Percentiles rank a stretch among this genome's conserved stretches.
These are phyloP conservation scores for Dinochytrium kinnereticum DNA, from an alignment of 371 early-diverging fungal genomes.

Conservation along the genomic window DNA sequence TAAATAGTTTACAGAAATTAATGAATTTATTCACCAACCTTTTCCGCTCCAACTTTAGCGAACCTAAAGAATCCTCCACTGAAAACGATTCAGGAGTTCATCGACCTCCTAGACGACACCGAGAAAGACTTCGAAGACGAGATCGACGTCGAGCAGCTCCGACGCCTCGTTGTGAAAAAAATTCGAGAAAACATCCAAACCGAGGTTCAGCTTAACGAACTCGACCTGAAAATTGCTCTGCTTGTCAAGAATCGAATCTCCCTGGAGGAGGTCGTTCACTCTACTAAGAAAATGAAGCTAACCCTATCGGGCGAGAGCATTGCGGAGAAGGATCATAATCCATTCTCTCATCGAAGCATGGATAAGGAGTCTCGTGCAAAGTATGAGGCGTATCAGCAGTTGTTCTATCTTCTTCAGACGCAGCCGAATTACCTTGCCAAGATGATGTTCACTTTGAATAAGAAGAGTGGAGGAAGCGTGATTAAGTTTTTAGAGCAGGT, in stretches of 20 bases:
- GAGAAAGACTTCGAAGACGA: constrained; percentile 94
- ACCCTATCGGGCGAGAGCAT: constrained; percentile 62
- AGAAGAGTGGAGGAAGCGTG: constrained; percentile 63
- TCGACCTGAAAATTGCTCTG: constrained; percentile 96
- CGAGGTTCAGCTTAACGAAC: constrained; percentile 81
- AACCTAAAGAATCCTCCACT: constrained; percentile 74
- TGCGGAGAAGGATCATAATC: constrained; percentile 34
- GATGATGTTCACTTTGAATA: constrained; percentile 80
- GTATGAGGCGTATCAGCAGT: constrained; percentile 83
- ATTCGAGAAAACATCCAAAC: constrained; percentile 90
- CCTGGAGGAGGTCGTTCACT: constrained; percentile 86
- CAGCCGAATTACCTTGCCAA: constrained; percentile 90
- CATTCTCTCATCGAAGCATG: constrained; percentile 57
- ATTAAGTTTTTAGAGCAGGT: constrained; percentile 87
- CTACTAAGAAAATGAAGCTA: constrained; percentile 52
- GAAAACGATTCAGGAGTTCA: constrained; percentile 82
- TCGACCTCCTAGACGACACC: constrained; percentile 88
- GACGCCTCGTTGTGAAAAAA: constrained; percentile 81
- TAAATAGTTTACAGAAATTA: neutral
- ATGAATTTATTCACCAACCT: constrained; percentile 22
- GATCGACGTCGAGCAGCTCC: constrained; percentile 82
- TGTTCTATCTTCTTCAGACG: constrained; percentile 96
- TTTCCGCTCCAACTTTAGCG: neutral
- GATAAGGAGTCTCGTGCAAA: constrained; percentile 84
- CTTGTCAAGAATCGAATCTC: constrained; percentile 96